These are phyloP conservation scores for Geotrichum siamense DNA, from an alignment of 1,139 yeast genomes.

Conservation along the genomic window DNA sequence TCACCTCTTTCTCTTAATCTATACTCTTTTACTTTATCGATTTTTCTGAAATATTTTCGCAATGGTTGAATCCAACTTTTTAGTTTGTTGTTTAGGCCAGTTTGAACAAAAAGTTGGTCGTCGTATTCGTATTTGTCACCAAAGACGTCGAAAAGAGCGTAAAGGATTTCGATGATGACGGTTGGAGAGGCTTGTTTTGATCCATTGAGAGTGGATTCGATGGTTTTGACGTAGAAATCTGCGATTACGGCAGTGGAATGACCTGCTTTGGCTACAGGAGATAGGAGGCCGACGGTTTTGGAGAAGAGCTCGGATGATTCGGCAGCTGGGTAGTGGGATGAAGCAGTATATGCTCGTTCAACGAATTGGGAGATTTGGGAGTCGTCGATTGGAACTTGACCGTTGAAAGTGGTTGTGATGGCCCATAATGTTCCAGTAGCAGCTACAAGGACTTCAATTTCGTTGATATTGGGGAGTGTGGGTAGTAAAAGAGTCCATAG, in stretches of 20 bases:
- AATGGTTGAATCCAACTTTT: constrained; percentile 43
- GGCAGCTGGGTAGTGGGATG: constrained; percentile 4
- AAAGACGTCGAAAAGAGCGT: constrained; percentile 67
- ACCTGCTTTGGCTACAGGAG: constrained; percentile 45
- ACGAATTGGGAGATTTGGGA: constrained; percentile 17
- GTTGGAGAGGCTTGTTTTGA: constrained; percentile 22
- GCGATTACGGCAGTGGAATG: constrained; percentile 38
- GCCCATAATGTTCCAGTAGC: constrained; percentile 60
- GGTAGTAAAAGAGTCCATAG: constrained; percentile 28
- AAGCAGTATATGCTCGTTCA: background rate
- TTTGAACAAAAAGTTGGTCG: constrained; percentile 54
- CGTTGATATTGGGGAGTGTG: constrained; percentile 23
- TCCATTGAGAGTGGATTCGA: constrained; percentile 12
- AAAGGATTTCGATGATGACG: constrained; percentile 53
- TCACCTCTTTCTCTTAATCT: constrained; percentile 58
- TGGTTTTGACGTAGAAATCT: constrained; percentile 25
- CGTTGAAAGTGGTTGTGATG: constrained; percentile 42
- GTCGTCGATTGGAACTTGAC: constrained; percentile 26
- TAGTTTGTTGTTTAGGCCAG: constrained; percentile 44
- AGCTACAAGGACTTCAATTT: constrained; percentile 40
- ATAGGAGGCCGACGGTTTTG: constrained; percentile 44
- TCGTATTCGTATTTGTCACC: constrained; percentile 75
- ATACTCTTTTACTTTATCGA: constrained; percentile 59
- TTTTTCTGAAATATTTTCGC: constrained; percentile 44
- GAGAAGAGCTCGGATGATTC: constrained; percentile 24